Base-by-base conservation (phyloP, 2,329 filamentous ascomycete species). In the Eutypa lata region DNA sequence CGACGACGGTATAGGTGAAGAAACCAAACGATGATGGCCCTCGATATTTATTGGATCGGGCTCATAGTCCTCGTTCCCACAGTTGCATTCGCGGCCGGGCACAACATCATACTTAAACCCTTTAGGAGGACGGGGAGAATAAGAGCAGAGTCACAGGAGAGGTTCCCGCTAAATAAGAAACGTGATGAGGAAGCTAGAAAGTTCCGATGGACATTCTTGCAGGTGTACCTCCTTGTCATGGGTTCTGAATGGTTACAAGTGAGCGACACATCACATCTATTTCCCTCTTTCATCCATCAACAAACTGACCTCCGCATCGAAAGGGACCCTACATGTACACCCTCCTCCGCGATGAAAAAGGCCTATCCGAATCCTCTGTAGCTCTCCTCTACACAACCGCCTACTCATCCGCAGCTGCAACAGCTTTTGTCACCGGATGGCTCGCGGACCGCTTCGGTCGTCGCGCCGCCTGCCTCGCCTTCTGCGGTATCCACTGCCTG, bases 201-300 rank as follows among this genome's bases (percentile, higher is more conserved):
- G 7, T 62, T 67, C 26, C 55, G 56, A 19, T 47, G 19, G 47
- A 59, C 49, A 4, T 67, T 67, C 50, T 35, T 67, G 40, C 55
- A 53, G 19, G 76, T 79, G 28, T 80, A 79, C 50, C 69, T 74
- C 53, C 68, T 80, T 5, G 73, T 77, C 22, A 78, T 78, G 72
- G 76, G 69, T 48, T 73, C 77, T 8, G 77, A 81, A 62, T 80
- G 76, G 77, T 71, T 81, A 26, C 76, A 79, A 68, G 75, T 74
- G 59, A 59, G 65, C 28, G 16, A 14, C 6, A 10, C 7, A 19
- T 28, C 35, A 19, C 26, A 31, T 31, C 26, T 31, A 5, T 10
- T 31, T 10, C 10, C 26, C 26, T 31, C 26, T 31, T 31, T 31
- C 26, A 5, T 31, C 26, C 10, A 31, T 6, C 6, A 42, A 21